A percentile compares a stretch with the other conserved stretches of the same genome.
phyloP scores from a whole-genome alignment of 306 rosid species.

The Ormosia emarginata region DNA sequence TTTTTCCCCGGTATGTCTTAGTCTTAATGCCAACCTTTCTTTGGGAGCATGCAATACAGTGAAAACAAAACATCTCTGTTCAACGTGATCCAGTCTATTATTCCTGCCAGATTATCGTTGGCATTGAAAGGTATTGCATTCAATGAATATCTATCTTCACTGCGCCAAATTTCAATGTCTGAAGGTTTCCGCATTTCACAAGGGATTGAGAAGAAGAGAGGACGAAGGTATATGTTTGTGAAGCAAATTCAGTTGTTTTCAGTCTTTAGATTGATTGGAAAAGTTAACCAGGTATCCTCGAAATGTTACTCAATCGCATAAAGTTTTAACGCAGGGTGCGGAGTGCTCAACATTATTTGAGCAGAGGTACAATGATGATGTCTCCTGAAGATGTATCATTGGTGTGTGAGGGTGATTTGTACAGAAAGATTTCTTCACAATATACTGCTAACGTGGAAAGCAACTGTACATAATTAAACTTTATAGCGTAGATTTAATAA shows the following conservation, averaged over 20 bases:
- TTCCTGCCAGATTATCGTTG: conserved; percentile 51
- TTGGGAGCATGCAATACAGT: conserved; percentile 36
- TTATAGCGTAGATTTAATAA: conserved; percentile 19
- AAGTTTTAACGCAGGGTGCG: conserved; percentile 48
- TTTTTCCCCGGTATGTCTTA: neutral
- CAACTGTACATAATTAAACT: conserved; percentile 24
- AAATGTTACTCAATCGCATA: conserved; percentile 11
- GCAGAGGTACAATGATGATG: conserved; percentile 46
- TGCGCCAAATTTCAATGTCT: conserved; percentile 66
- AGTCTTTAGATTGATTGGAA: neutral
- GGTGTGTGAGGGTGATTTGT: conserved; percentile 50
- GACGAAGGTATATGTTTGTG: conserved; percentile 51
- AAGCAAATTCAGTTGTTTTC: neutral
- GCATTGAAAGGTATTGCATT: conserved; percentile 47
- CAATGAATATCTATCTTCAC: conserved; percentile 67
- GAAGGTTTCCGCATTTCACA: conserved; percentile 62
- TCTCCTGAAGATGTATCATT: conserved; percentile 62
- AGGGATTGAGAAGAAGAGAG: conserved; percentile 37
- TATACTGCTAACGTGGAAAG: conserved; percentile 21
- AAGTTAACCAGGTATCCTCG: neutral
- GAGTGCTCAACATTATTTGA: conserved; percentile 66
- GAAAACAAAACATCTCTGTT: conserved; percentile 41
- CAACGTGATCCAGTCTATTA: conserved; percentile 43
- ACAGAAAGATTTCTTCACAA: conserved; percentile 31
- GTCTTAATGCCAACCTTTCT: neutral